Percentiles rank a stretch among this genome's conserved stretches.
Conservation (phyloP, 768 basidiomycete species). For the Collybia sordida region DNA sequence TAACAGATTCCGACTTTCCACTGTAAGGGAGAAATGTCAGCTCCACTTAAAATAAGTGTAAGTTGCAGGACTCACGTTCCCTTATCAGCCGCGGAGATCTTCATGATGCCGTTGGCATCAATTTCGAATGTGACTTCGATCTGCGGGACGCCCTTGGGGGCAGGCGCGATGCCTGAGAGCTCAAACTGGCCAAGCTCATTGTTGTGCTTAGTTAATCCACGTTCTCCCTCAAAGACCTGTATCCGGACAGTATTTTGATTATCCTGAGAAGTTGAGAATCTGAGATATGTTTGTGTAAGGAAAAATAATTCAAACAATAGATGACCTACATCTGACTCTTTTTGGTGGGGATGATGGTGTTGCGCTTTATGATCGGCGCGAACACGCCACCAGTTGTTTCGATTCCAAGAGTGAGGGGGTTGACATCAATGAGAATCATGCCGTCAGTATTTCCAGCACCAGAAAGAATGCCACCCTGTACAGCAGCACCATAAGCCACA, state of each 20-base stretch:
- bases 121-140: conserved; percentile 92
- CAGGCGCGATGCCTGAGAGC: conserved; percentile 85
- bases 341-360: conserved; percentile 52
- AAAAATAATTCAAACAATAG: not conserved
- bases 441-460: conserved; percentile 55
- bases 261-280: conserved; percentile 87
- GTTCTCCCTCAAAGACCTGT: conserved; percentile 89
- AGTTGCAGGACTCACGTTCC: conserved; percentile 67
- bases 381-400: conserved; percentile 69
- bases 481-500: conserved; percentile 71
- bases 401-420: conserved; percentile 56
- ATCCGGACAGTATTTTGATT: conserved; percentile 89
- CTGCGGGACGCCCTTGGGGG: conserved; percentile 87
- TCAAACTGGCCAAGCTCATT: conserved; percentile 90
- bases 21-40: conserved; percentile 17
- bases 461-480: conserved; percentile 65
- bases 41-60: not conserved
- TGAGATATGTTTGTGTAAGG: conserved; percentile 6
- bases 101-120: conserved; percentile 83
- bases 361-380: conserved; percentile 49
- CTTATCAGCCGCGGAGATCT: conserved; percentile 81
- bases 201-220: conserved; percentile 87
- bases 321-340: conserved; percentile 37
- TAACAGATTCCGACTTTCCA: conserved; percentile 79
- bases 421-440: conserved; percentile 58